These are phyloP conservation scores for Guillardia theta DNA, from an alignment of 78 protist genomes.

Conservation along the genomic window DNA sequence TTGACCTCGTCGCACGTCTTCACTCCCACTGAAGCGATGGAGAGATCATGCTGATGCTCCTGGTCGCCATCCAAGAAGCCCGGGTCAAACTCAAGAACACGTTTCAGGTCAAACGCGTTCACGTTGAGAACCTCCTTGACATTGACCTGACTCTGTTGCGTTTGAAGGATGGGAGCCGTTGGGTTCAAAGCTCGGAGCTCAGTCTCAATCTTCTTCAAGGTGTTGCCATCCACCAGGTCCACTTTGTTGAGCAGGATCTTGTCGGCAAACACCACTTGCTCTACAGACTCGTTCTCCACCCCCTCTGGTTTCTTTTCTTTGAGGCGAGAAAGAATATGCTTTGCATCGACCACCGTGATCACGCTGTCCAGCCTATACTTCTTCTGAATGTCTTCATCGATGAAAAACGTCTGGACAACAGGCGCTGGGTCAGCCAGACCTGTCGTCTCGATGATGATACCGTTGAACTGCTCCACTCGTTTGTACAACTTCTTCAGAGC, in stretches of 20 bases:
- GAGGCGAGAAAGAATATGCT: conserved; percentile 10
- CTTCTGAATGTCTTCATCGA: conserved; percentile 58
- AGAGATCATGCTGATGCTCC: neutral
- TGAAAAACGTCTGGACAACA: conserved; percentile 67
- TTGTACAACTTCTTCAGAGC: neutral
- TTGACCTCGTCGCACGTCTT: neutral
- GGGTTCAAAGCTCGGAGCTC: neutral
- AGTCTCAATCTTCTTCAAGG: neutral
- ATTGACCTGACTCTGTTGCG: neutral
- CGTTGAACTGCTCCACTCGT: conserved; percentile 56
- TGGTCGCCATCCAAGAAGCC: neutral
- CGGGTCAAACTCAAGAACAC: neutral
- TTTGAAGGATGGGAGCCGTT: neutral
- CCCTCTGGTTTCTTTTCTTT: neutral
- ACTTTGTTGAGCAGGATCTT: conserved; percentile 46
- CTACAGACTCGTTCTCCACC: conserved; percentile 12
- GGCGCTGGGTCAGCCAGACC: conserved; percentile 78
- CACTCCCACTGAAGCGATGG: neutral
- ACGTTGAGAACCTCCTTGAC: neutral
- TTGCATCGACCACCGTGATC: conserved; percentile 69
- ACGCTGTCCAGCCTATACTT: conserved; percentile 64
- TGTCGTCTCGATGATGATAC: conserved; percentile 73
- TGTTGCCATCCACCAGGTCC: conserved; percentile 13
- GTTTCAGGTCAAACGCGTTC: neutral
- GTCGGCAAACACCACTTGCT: conserved; percentile 53